Base-by-base conservation (phyloP, 768 basidiomycete species). In the Lactarius sanguifluus region DNA sequence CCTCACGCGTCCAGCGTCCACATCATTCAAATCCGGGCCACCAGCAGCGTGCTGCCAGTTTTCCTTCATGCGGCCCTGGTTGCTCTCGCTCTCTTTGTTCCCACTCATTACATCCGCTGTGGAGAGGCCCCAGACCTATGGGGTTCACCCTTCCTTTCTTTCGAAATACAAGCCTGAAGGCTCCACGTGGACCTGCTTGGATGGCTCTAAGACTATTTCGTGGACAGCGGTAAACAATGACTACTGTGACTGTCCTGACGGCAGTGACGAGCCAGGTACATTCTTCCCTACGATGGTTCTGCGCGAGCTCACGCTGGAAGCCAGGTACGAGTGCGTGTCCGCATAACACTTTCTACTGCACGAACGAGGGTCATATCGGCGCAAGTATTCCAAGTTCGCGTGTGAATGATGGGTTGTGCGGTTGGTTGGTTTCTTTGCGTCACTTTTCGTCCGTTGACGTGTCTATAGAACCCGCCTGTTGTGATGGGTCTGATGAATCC, bases 401-500 rank as follows among this genome's bases (percentile, higher is more conserved):
- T 70, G 95, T 99, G 15, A 89, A 86, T 54, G 96, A 99, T 75
- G 96, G 96, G 1, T 81, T 98, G 30, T 99, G 96, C 75, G 95
- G 94, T 94, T 73, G 23, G 90, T 79, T 13, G 5, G 61, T 13
- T 32, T 45, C 40, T 3, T 15, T 36, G 6, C n/a, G 23, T 20
- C 20, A 16, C 1, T 23, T 6, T 50, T 15, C 50, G 34, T 16
- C 12, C 25, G 23, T 34, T 38, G 25, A 71, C 77, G 50, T 79
- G 57, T 25, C 5, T 13, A 13, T 6, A 97, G 96, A 99, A 75
- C 82, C 84, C 1, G 86, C 93, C 74, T 99, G 96, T 72, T 99
- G 96, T 73, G 96, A 99, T 71, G 96, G 96, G 15, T 94, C 94
- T 0, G 96, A 99, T 76, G 97, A 99, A 78, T 83, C 80, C 30